Conservation (phyloP, 2,329 filamentous ascomycete genomes). For the Albophoma yamanashiensis region DNA sequence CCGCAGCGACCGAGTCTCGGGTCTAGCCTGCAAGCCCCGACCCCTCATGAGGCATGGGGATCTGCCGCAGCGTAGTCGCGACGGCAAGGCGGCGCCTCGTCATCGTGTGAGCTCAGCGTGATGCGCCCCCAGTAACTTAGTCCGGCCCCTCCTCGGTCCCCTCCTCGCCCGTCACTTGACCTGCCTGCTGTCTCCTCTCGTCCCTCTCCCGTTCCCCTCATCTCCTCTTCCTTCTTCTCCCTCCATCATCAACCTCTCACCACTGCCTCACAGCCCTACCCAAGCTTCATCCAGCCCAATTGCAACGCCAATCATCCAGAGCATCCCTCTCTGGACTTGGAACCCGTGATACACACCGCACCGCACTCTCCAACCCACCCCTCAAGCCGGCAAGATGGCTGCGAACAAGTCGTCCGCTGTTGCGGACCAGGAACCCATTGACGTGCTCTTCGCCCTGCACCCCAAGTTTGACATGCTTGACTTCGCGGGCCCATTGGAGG, state of each 20-base stretch:
- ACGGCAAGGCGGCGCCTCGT: background rate
- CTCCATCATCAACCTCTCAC: conserved; percentile 11
- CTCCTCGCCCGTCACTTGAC: conserved; percentile 1
- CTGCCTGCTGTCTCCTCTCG: background rate
- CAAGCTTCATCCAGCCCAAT: conserved; percentile 3
- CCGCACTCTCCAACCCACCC: conserved; percentile 8
- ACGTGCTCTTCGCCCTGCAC: conserved; percentile 51
- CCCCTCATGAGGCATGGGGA: too few relatives aligned
- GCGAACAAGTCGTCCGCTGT: conserved; percentile 47
- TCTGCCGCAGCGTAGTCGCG: background rate
- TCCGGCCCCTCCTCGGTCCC: background rate
- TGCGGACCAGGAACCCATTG: conserved; percentile 44
- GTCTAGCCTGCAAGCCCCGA: background rate
- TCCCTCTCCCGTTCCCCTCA: background rate
- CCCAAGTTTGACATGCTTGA: conserved; percentile 49
- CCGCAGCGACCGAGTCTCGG: background rate
- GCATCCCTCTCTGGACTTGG: background rate
- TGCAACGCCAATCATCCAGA: background rate
- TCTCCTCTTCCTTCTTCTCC: conserved; percentile 3
- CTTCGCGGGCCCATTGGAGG: conserved; percentile 45
- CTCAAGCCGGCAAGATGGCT: conserved; percentile 35
- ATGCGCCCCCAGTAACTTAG: background rate
- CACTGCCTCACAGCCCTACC: conserved; percentile 11
- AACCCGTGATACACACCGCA: background rate
- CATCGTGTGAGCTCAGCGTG: conserved; percentile 1